A percentile compares a stretch with the other conserved stretches of the same genome.
These are phyloP conservation scores for Ophiostoma populinum DNA, from an alignment of 2,329 filamentous ascomycete genomes.

Conservation along the genomic window DNA sequence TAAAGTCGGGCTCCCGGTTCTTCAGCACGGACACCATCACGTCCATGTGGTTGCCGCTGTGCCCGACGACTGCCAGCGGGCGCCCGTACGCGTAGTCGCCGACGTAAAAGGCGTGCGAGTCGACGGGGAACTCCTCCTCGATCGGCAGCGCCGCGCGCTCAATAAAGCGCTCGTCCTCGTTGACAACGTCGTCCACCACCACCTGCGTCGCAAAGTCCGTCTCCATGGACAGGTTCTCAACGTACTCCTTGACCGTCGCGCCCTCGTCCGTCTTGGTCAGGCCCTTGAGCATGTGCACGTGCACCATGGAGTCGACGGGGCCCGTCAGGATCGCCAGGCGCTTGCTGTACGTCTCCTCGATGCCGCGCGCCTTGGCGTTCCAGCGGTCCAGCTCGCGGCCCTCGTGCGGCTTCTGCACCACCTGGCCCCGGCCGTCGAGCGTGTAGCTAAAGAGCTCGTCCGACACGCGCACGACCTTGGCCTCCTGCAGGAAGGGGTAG, in stretches of 20 bases:
- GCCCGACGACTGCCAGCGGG: conserved; percentile 65
- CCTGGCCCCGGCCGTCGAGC: conserved; percentile 46
- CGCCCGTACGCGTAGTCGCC: conserved; percentile 87
- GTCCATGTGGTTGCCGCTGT: conserved; percentile 55
- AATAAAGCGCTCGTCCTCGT: conserved; percentile 83
- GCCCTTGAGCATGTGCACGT: conserved; percentile 88
- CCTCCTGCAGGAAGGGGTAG: conserved; percentile 91
- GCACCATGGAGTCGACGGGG: conserved; percentile 70
- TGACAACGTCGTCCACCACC: conserved; percentile 76
- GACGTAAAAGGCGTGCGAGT: conserved; percentile 76
- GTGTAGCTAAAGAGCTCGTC: conserved; percentile 88
- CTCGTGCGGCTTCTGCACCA: conserved; percentile 53
- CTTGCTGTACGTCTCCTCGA: conserved; percentile 81
- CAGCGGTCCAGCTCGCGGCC: conserved; percentile 66
- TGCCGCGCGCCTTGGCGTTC: conserved; percentile 64
- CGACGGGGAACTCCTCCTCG: conserved; percentile 76
- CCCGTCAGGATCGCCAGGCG: conserved; percentile 78
- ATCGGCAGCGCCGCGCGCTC: conserved; percentile 78
- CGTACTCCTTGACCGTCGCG: conserved; percentile 85
- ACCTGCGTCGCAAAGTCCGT: conserved; percentile 83
- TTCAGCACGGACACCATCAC: conserved; percentile 60
- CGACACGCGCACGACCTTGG: conserved; percentile 71
- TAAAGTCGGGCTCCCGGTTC: conserved; percentile 65
- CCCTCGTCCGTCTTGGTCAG: conserved; percentile 81
- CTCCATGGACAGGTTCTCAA: conserved; percentile 66